phyloP scores from a whole-genome alignment of 2,329 filamentous ascomycete genomes.

The Ophiostoma tasmaniense region DNA sequence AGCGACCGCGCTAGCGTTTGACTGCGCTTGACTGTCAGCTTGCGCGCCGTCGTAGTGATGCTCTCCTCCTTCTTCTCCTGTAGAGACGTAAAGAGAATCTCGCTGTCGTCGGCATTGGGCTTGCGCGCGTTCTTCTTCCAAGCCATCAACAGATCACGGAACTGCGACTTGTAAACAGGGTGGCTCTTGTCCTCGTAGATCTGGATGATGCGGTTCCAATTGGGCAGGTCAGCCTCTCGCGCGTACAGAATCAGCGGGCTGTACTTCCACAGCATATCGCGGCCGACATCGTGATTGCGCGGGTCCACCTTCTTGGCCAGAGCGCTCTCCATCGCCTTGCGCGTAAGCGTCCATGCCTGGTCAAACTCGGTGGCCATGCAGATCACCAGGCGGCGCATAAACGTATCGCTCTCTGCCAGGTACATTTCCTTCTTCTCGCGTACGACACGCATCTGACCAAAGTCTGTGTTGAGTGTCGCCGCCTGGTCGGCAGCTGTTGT shows the following conservation, averaged over 20 bases:
- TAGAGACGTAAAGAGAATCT: conserved; percentile 74
- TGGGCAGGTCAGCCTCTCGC: conserved; percentile 69
- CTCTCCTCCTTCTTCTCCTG: conserved; percentile 78
- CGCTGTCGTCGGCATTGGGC: conserved; percentile 65
- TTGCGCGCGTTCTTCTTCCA: conserved; percentile 78
- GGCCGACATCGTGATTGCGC: conserved; percentile 60
- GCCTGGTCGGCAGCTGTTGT: conserved; percentile 29
- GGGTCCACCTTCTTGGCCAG: conserved; percentile 60
- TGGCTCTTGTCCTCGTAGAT: conserved; percentile 72
- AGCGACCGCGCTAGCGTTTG: conserved; percentile 74
- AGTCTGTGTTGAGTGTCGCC: conserved; percentile 45
- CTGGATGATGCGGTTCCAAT: conserved; percentile 73
- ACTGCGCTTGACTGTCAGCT: conserved; percentile 87
- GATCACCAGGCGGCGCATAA: conserved; percentile 69
- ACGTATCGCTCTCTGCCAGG: conserved; percentile 62
- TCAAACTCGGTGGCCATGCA: conserved; percentile 79
- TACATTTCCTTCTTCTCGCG: conserved; percentile 93
- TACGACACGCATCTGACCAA: conserved; percentile 84
- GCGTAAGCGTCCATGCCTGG: conserved; percentile 61
- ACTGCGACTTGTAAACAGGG: conserved; percentile 71
- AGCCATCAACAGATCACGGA: conserved; percentile 64
- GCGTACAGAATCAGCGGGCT: conserved; percentile 81
- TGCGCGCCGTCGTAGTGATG: conserved; percentile 68
- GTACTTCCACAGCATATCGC: conserved; percentile 76
- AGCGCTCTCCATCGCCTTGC: conserved; percentile 52